Evolutionary conservation across 2,329 filamentous ascomycete genomes (phyloP).

Genomic region (Fusarium acutatum): DNA sequence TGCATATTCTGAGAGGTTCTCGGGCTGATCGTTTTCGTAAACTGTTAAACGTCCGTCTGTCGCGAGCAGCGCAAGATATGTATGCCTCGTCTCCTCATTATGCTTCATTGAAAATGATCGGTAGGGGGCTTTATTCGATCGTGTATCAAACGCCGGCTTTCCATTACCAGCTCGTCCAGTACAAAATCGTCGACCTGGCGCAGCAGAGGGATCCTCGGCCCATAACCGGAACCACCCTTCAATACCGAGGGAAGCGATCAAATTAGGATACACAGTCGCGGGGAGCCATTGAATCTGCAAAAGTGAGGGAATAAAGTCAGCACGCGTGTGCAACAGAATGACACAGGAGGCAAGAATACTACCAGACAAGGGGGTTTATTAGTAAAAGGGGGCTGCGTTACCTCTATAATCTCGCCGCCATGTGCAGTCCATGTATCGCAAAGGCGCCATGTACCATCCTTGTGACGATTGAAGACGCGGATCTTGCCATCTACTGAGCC

Average conservation of each 20-base stretch:
- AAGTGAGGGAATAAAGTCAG: slow-evolving; percentile 14
- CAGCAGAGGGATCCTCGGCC: slow-evolving; percentile 87
- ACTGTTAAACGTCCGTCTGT: slow-evolving; percentile 82
- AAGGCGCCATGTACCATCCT: slow-evolving; percentile 78
- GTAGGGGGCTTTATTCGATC: slow-evolving; percentile 69
- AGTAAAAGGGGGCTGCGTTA: slow-evolving; percentile 52
- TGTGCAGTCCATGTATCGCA: slow-evolving; percentile 92
- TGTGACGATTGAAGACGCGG: slow-evolving; percentile 87
- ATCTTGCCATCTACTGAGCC: slow-evolving; percentile 93
- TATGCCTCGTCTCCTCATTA: slow-evolving; percentile 81
- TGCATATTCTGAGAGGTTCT: slow-evolving; percentile 80
- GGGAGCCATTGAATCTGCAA: slow-evolving; percentile 89
- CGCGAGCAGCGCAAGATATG: slow-evolving; percentile 85
- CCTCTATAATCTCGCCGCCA: slow-evolving; percentile 88
- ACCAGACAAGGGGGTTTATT: slow-evolving; percentile 13
- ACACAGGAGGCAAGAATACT: slow-evolving; percentile 11
- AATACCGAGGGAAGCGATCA: slow-evolving; percentile 87
- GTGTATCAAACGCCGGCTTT: slow-evolving; percentile 64
- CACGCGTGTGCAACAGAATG: slow-evolving; percentile 22
- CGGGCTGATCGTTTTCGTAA: slow-evolving; percentile 85
- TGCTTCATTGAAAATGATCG: slow-evolving; percentile 86
- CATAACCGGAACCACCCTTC: slow-evolving; percentile 92
- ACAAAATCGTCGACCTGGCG: slow-evolving; percentile 84
- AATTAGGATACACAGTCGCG: slow-evolving; percentile 83
- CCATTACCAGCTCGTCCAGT: slow-evolving; percentile 59